Conservation (phyloP, 2,329 filamentous ascomycete species). For the Ploettnerulaceae sp. region DNA sequence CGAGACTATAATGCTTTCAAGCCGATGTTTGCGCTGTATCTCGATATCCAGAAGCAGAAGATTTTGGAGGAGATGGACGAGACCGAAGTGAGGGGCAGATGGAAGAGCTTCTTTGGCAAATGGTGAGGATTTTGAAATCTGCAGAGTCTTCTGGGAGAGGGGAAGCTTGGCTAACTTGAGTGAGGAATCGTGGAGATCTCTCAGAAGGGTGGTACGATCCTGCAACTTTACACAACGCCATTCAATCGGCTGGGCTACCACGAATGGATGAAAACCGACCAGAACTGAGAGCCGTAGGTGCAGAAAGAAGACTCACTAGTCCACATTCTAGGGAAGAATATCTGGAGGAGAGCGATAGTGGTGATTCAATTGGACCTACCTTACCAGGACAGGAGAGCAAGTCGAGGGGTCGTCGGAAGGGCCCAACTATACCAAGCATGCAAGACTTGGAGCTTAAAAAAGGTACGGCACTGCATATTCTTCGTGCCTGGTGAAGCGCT, state of each 20-base stretch:
- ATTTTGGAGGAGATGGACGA: conserved; percentile 64
- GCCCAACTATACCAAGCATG: conserved; percentile 64
- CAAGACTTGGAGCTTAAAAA: conserved; percentile 66
- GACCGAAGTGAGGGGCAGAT: conserved; percentile 73
- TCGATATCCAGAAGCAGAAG: conserved; percentile 81
- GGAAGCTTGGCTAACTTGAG: conserved; percentile 40
- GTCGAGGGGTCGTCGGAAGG: conserved; percentile 29
- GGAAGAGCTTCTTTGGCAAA: conserved; percentile 88
- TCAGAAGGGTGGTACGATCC: conserved; percentile 93
- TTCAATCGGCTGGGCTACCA: conserved; percentile 21
- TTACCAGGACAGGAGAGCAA: conserved; percentile 36
- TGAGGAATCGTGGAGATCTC: conserved; percentile 77
- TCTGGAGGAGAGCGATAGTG: conserved; percentile 27
- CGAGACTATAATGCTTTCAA: conserved; percentile 61
- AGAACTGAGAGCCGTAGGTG: conserved; percentile 3
- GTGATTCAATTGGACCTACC: conserved; percentile 43
- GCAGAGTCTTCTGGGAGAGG: neutral
- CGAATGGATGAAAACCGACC: conserved; percentile 14
- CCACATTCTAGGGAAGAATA: conserved; percentile 11
- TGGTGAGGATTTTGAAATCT: conserved; percentile 53
- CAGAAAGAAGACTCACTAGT: neutral
- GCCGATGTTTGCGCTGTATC: conserved; percentile 74
- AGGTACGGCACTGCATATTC: conserved; percentile 31
- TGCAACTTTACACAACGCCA: conserved; percentile 42
- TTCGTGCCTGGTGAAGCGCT: conserved; percentile 3